Percentiles rank a stretch among this genome's conserved stretches.
phyloP scores from a whole-genome alignment of 2,329 filamentous ascomycete species.

The Xylariaceae sp. region DNA sequence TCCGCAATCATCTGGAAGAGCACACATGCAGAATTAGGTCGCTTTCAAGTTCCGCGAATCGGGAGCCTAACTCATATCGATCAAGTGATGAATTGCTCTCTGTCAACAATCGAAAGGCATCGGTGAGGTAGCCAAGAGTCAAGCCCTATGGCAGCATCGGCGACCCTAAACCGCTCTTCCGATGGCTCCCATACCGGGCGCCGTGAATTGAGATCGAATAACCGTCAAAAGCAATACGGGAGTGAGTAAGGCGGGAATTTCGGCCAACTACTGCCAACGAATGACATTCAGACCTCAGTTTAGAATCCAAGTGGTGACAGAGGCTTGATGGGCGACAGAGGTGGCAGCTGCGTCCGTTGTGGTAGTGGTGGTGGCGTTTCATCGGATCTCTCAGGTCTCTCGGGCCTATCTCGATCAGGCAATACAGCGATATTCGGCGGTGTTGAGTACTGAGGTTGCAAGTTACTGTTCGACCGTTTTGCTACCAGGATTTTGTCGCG shows the following conservation, averaged over 20 bases:
- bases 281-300: conserved; percentile 6
- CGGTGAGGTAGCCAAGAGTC: too few species aligned
- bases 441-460: conserved; percentile 40
- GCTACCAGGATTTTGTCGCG: conserved; percentile 43
- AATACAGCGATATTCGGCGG: too few species aligned
- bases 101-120: too few species aligned
- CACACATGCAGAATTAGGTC: too few species aligned
- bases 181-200: too few species aligned
- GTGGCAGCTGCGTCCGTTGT: conserved; percentile 44
- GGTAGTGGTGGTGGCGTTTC: conserved; percentile 34
- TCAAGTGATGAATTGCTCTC: too few species aligned
- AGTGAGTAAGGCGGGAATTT: conserved; percentile 13
- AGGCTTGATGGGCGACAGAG: conserved; percentile 63
- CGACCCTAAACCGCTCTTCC: too few species aligned
- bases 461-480: conserved; percentile 41
- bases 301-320: conserved; percentile 57
- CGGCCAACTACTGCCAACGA: conserved; percentile 4
- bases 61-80: too few species aligned
- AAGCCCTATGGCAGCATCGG: too few species aligned
- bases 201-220: not conserved
- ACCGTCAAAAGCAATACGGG: conserved; percentile 11
- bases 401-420: too few species aligned
- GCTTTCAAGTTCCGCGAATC: too few species aligned
- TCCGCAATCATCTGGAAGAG: too few species aligned
- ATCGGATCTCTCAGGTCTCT: conserved; percentile 1